Base-by-base conservation (phyloP, 352 stramenopile genomes). In the Thalassiosira mediterranea region DNA sequence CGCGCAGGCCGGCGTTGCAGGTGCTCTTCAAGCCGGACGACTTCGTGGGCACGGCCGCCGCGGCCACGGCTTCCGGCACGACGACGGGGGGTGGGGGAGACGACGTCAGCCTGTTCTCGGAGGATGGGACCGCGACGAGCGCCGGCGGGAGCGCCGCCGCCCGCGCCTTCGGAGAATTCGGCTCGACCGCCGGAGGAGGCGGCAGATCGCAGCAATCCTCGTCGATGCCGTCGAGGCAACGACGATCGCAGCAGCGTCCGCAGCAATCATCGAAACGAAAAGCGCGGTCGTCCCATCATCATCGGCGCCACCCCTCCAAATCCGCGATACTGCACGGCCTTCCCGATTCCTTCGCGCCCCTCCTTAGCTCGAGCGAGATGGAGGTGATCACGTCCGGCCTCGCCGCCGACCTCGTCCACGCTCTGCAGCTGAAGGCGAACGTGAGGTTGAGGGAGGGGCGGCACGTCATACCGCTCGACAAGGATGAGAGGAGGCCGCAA, bases 11-110 rank as follows among this genome's bases (percentile, higher is more conserved):
- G 4, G 76, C 81, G 29, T 64, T 93, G n/a, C 84, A 86, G 25
- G 82, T 93, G 58, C 40, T 89, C 17, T 93, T 93, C 64, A 86
- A 90, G 58, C 87, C 87, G 11, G 84, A 93, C 59, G 84, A 89
- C 37, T 57, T 72, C 66, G 52, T 68, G 2, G 52, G 49, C 38
- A 37, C 49, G 11, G 23, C 21, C 46, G 15, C 73, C 19, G 37
- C 34, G 15, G 31, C 54, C n/a, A 28, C 44, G 4, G 13, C 37
- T 5, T 40, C 15, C 10, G 11, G 26, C 25, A 4, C 46, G 4
- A 31, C 44, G 42, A 56, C 52, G 34, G 34, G 34, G 13, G 34
- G 34, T 13, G 34, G 34, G 7, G 13, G 53, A 11, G 56, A 85
- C 42, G 46, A 42, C 4, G 49, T 79, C 46, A 76, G 64, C 64